Evolutionary conservation across 176 grass and related monocot species (phyloP).

Genomic region (Urochloa ruziziensis): DNA sequence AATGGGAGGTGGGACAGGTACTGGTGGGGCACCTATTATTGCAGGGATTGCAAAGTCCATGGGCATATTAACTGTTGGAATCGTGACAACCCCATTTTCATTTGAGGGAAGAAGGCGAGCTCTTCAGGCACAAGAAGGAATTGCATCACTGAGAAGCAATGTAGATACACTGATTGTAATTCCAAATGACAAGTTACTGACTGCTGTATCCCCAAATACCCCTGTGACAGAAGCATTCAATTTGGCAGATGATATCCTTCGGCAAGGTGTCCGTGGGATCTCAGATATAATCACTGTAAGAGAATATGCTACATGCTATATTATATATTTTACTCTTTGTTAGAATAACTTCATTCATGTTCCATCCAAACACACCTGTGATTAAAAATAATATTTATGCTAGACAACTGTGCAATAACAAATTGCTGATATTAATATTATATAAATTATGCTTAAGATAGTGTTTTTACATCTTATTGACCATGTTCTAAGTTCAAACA

Average conservation of each 20-base stretch:
- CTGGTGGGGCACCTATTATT: constrained; percentile 70
- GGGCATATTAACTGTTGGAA: constrained; percentile 85
- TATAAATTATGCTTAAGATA: neutral
- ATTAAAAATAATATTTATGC: neutral
- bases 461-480: neutral
- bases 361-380: neutral
- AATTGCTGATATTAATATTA: neutral
- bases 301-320: neutral
- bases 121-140: constrained; percentile 89
- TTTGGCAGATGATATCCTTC: constrained; percentile 86
- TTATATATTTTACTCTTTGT: neutral
- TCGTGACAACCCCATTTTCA: constrained; percentile 83
- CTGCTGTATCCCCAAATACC: constrained; percentile 81
- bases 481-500: neutral
- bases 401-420: neutral
- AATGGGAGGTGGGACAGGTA: constrained; percentile 91
- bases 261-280: constrained; percentile 80
- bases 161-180: constrained; percentile 90
- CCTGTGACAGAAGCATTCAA: constrained; percentile 82
- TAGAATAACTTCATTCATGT: neutral
- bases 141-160: constrained; percentile 70
- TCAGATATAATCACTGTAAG: constrained; percentile 86
- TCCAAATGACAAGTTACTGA: constrained; percentile 83
- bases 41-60: constrained; percentile 77
- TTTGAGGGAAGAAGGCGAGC: constrained; percentile 78